Conservation (phyloP, 768 basidiomycete species). For the Calvatia gigantea region DNA sequence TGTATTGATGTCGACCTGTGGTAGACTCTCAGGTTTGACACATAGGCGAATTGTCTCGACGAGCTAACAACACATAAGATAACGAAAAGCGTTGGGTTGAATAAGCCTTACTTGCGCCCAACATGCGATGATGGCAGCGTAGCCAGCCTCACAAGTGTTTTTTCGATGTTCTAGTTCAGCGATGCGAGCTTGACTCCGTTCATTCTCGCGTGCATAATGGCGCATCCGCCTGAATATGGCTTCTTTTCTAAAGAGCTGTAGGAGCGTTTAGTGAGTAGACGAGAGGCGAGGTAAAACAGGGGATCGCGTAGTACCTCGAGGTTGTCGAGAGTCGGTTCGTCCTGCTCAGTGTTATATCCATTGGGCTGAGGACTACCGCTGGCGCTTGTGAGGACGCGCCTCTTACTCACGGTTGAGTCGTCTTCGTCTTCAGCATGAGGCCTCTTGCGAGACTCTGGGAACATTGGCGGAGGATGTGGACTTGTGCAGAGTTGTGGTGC, state of each 20-base stretch:
- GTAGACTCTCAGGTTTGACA: conserved; percentile 48
- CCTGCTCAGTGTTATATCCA: conserved; percentile 38
- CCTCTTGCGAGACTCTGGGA: conserved; percentile 49
- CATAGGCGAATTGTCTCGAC: conserved; percentile 63
- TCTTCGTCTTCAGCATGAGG: conserved; percentile 46
- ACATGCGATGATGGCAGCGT: conserved; percentile 73
- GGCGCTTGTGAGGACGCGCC: conserved; percentile 46
- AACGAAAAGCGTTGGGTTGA: background rate
- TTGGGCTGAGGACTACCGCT: conserved; percentile 55
- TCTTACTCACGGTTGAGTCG: conserved; percentile 48
- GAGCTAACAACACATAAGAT: conserved; percentile 37
- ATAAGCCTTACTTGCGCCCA: conserved; percentile 64
- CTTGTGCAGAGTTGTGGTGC: conserved; percentile 15
- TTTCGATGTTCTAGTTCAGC: conserved; percentile 64
- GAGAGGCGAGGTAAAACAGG: conserved; percentile 6
- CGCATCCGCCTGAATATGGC: conserved; percentile 84
- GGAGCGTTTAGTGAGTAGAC: conserved; percentile 14
- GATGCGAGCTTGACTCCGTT: conserved; percentile 58
- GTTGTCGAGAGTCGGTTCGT: conserved; percentile 49
- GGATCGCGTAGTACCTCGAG: conserved; percentile 54
- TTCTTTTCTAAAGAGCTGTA: conserved; percentile 80
- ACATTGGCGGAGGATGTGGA: conserved; percentile 15
- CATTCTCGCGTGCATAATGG: conserved; percentile 74
- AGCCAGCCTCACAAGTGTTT: conserved; percentile 62
- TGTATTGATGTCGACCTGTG: conserved; percentile 36